Base-by-base conservation (phyloP, 2,329 filamentous ascomycete species). In the Arthroderma sp. region DNA sequence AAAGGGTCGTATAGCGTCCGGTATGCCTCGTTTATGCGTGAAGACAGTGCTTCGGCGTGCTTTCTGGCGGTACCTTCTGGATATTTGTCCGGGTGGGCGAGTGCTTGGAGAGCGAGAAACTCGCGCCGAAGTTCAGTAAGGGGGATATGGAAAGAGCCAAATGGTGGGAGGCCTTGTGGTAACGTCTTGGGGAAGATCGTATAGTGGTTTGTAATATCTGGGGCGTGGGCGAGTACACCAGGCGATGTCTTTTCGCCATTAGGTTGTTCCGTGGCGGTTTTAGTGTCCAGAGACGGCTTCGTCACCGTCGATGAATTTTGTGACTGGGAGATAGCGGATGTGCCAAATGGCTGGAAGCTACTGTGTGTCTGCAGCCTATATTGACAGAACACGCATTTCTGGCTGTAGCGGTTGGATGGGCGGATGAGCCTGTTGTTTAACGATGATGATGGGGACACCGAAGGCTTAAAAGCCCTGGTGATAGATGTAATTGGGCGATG, bases 1-100 rank as follows among this genome's bases (percentile, higher is more conserved):
- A 98, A 69, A 10, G 91, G 88, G 54, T 82, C 77, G 41, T 76
- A 69, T 0, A 98, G 75, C 2, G 88, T 94, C 57, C 78, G 82
- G 72, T 93, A 96, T 0, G 91, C 91, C 53, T 87, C 82, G 70
- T 96, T 96, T 62, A 96, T 88, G 28, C 77, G 74, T 5, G 86
- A 77, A 6, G 83, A 91, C n/a, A 80, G 70, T 0, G 79, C 83
- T 62, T 93, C 85, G 15, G 87, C 86, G 40, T 74, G 68, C 36
- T 68, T 65, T 54, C 78, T 78, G 33, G 67, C 58, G 3, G 65
- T 51, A 2, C 61, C 61, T 4, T 58, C 48, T 57, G 54, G 66
- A 54, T 66, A 81, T 71, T 62, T 71, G 57, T 61, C 70, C 36
- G 53, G 72, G 51, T 53, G 76, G 46, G 60, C 66, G 54, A 51